Evolutionary conservation across 2,329 filamentous ascomycete species (phyloP), one percentile per base, ranked within the genome.

Genomic region (Colletotrichum lindemuthianum): DNA sequence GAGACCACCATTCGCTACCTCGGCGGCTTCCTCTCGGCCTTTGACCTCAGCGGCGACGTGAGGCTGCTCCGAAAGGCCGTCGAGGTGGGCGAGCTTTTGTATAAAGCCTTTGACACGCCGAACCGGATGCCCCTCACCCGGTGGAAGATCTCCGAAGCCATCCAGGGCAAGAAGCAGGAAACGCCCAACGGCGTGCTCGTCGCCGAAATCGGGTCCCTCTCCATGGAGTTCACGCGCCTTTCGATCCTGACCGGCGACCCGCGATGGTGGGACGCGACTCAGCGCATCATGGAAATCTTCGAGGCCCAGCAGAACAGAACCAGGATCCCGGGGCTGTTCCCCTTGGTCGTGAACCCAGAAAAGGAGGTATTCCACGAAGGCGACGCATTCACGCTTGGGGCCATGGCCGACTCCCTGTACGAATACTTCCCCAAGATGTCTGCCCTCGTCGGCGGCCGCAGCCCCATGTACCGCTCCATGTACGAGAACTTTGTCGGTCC

Each of bases 261-360:
- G 60, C 91, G 88, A 70, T 93, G 90, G 76, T 92, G 89, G 72
- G 92, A 94, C 73, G 92, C 91, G 1, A 85, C 93, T 60, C 88
- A 90, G 61, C 85, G 91, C 9, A 87, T 96, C 51, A 92, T 90
- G 8, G 84, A 90, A 61, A 85, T 89, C 24, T 82, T 96, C n/a
- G 84, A 90, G 57, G 79, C 82, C 43, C 85, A 86, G 56, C 92
- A 96, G 76, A 87, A 88, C 70, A 75, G 81, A 5, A 93, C 92
- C 0, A 81, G 79, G n/a, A 75, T 95, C 6, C 92, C 92, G 0
- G 92, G 92, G 3, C 84, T 96, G 80, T 96, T 90, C 90, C 91
- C 91, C 1, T 82, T 85, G 16, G 79, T 81, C 53, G 77, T 95
- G 53, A 85, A 93, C 74, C 84, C 76, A 79, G 80, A 70, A 78